These are phyloP conservation scores for Fusarium nurragi DNA, from an alignment of 2,329 filamentous ascomycete genomes.

Conservation along the genomic window DNA sequence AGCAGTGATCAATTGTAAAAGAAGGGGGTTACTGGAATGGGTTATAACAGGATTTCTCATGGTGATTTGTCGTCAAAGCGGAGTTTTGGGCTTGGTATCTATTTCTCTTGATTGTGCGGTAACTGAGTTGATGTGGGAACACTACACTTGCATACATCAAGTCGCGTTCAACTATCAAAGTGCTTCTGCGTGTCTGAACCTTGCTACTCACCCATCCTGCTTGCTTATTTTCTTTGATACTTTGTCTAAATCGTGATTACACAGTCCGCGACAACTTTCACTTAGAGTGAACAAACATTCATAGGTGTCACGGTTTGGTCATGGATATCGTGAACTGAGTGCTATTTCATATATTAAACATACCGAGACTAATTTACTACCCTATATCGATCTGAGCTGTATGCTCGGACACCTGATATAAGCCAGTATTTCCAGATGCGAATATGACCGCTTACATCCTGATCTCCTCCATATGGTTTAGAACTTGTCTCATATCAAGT, in stretches of 20 bases:
- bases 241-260: too few relatives aligned
- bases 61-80: slow-evolving; percentile 21
- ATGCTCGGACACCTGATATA: neutral
- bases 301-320: neutral
- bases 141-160: slow-evolving; percentile 27
- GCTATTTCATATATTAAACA: neutral
- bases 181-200: neutral
- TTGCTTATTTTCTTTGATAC: too few relatives aligned
- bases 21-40: slow-evolving; percentile 21
- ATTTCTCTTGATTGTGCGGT: slow-evolving; percentile 20
- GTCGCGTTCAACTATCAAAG: neutral
- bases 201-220: neutral
- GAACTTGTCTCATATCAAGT: slow-evolving; percentile 54
- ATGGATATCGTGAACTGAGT: neutral
- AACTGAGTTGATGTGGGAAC: slow-evolving; percentile 14
- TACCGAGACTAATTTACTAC: neutral
- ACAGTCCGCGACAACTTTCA: too few relatives aligned
- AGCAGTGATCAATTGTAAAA: neutral
- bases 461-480: neutral
- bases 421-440: neutral
- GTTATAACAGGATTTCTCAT: slow-evolving; percentile 9
- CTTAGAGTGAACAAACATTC: neutral
- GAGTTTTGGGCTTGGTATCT: slow-evolving; percentile 42
- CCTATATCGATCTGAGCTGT: neutral
- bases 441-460: neutral